Evolutionary conservation across 805 yeast species (phyloP).

Genomic region (Metschnikowia cerradonensis): DNA sequence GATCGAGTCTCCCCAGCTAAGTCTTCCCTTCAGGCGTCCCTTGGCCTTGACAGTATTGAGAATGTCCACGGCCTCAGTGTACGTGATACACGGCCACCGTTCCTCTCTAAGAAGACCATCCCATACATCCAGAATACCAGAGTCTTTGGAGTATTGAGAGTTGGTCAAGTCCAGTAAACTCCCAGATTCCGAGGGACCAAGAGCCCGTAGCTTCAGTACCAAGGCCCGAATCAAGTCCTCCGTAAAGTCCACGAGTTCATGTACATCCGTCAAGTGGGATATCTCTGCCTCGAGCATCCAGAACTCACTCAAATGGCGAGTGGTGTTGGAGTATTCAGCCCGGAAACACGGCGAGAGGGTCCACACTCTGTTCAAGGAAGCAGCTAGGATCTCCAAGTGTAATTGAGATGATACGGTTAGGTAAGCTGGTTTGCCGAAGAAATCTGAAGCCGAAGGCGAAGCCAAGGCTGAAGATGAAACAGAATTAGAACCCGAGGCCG

Average conservation of each 20-base stretch:
- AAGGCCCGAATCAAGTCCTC: constrained; percentile 61
- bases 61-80: constrained; percentile 67
- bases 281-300: constrained; percentile 98
- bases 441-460: constrained; percentile 24
- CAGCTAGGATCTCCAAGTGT: constrained; percentile 77
- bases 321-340: constrained; percentile 86
- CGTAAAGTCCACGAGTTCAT: constrained; percentile 58
- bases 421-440: constrained; percentile 65
- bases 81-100: constrained; percentile 69
- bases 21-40: constrained; percentile 32
- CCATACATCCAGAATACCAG: constrained; percentile 56
- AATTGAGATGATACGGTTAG: constrained; percentile 90
- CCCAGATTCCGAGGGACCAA: constrained; percentile 1
- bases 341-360: constrained; percentile 87
- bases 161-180: constrained; percentile 26
- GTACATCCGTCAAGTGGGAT: constrained; percentile 56
- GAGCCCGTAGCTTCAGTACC: constrained; percentile 9
- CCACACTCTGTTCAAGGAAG: constrained; percentile 80
- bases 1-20: constrained; percentile 68
- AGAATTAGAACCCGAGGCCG: no score
- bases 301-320: constrained; percentile 87
- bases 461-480: no score
- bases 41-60: constrained; percentile 36
- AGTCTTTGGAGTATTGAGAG: constrained; percentile 38
- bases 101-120: constrained; percentile 36